These are phyloP conservation scores for Dorcoceras hygrometricum DNA, from an alignment of 257 asterid species.

Conservation along the genomic window DNA sequence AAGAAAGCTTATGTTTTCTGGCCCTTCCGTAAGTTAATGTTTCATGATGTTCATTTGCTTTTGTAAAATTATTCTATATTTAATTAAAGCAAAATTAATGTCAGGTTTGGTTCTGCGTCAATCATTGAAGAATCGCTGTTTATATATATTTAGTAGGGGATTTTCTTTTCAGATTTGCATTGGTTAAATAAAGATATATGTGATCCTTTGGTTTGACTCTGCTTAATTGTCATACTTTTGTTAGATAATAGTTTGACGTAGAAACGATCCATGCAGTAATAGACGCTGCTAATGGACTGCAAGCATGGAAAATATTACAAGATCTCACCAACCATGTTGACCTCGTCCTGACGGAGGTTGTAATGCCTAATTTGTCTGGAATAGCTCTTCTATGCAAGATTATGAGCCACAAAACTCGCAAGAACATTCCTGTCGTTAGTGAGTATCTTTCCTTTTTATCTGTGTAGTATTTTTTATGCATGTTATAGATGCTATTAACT, in stretches of 20 bases:
- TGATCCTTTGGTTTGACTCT: not conserved
- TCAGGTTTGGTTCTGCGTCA: too few relatives aligned
- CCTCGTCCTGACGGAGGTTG: slow-evolving; percentile 78
- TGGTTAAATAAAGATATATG: slow-evolving; percentile 12
- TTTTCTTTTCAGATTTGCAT: slow-evolving; percentile 4
- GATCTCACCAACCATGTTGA: slow-evolving; percentile 68
- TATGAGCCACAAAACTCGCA: slow-evolving; percentile 78
- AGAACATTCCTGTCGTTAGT: slow-evolving; percentile 84
- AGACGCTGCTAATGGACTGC: slow-evolving; percentile 74
- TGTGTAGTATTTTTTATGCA: not conserved
- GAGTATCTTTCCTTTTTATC: slow-evolving; percentile 35
- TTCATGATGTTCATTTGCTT: not conserved
- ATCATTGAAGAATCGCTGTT: not conserved
- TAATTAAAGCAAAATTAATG: too few relatives aligned
- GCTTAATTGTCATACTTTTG: not conserved
- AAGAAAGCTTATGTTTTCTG: not conserved
- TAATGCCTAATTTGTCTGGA: slow-evolving; percentile 75
- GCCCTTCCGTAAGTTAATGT: not conserved
- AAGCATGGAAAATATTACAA: slow-evolving; percentile 87
- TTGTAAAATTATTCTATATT: too few relatives aligned
- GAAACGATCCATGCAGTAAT: slow-evolving; percentile 48
- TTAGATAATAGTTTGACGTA: not conserved
- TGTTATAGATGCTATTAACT: slow-evolving; percentile 25
- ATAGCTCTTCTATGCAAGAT: slow-evolving; percentile 75
- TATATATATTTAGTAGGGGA: not conserved